Evolutionary conservation across 2,329 filamentous ascomycete genomes (phyloP), one percentile per base, ranked within the genome.

Genomic region (Akanthomyces dipterigenus): DNA sequence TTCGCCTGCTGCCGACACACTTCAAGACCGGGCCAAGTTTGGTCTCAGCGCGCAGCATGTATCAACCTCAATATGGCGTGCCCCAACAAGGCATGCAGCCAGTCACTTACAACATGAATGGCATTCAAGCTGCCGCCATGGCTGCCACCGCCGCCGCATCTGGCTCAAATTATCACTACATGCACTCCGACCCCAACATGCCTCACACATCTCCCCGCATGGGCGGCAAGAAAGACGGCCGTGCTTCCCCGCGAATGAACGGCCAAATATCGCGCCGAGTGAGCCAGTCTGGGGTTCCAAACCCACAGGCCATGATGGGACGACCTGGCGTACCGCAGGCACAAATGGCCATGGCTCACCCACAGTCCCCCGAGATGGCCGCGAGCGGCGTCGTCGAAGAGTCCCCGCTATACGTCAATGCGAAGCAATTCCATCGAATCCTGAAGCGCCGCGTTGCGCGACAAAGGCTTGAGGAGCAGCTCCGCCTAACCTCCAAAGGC

Each of bases 381-480:
- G 79, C 88, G 3, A 81, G 82, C 16, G 83, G 83, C 5, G 83
- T 34, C 16, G 86, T 87, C 4, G 95, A 98, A 73, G 95, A 99
- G 71, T 93, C 93, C 0, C 95, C 95, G 0, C 80, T 99, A 1
- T 99, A 99, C 68, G 95, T 99, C 70, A 99, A 99, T 70, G 95
- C 95, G 5, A 99, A 99, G 74, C 95, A 99, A 70, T 99, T 99
- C 68, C 95, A 99, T 72, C 89, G 95, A 28, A 99, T 99, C 54
- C 77, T 99, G 60, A 98, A 99, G 80, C 85, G 95, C 62, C 86
- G 95, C 63, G 91, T 98, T 65, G 95, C 95, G 7, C 85, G 95
- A 38, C 95, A 98, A 75, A 91, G 91, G 72, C 81, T 99, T 18
- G 95, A 99, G 73, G 95, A 99, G 73, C 90, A 93, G 60, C 77